Percentiles rank a stretch among this genome's conserved stretches.
These are phyloP conservation scores for Trifolium pratense DNA, from an alignment of 306 rosid species.

Conservation along the genomic window DNA sequence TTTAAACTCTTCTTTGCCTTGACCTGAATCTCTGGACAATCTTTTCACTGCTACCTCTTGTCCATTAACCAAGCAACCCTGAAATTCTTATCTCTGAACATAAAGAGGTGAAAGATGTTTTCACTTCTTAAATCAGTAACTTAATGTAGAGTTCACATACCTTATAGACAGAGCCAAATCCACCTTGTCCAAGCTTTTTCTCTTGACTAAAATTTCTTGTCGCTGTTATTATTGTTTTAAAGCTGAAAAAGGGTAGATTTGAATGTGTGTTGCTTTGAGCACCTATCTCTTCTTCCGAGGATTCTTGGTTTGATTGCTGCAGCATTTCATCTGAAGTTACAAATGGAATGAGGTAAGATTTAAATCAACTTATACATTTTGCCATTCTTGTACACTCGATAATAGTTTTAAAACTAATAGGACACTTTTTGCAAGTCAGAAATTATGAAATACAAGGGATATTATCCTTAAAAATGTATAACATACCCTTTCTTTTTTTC, in stretches of 20 bases:
- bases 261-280: slow-evolving; percentile 25
- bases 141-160: slow-evolving; percentile 31
- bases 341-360: slow-evolving; percentile 25
- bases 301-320: slow-evolving; percentile 20
- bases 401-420: background rate
- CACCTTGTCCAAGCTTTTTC: slow-evolving; percentile 67
- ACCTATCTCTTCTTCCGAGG: slow-evolving; percentile 11
- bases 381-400: too few species aligned
- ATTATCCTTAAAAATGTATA: background rate
- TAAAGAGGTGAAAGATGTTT: background rate
- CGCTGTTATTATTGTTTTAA: slow-evolving; percentile 38
- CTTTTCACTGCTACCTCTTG: slow-evolving; percentile 60
- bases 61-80: slow-evolving; percentile 55
- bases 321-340: slow-evolving; percentile 30
- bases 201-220: slow-evolving; percentile 43
- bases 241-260: slow-evolving; percentile 44
- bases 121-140: background rate
- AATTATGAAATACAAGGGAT: background rate
- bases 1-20: slow-evolving; percentile 47
- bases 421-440: background rate
- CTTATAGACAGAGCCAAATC: slow-evolving; percentile 68
- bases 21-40: slow-evolving; percentile 43
- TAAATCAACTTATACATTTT: background rate
- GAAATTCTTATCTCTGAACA: background rate
- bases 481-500: slow-evolving; percentile 32